Evolutionary conservation across 1,139 yeast species (phyloP).

Genomic region (Pneumocystis canis): DNA sequence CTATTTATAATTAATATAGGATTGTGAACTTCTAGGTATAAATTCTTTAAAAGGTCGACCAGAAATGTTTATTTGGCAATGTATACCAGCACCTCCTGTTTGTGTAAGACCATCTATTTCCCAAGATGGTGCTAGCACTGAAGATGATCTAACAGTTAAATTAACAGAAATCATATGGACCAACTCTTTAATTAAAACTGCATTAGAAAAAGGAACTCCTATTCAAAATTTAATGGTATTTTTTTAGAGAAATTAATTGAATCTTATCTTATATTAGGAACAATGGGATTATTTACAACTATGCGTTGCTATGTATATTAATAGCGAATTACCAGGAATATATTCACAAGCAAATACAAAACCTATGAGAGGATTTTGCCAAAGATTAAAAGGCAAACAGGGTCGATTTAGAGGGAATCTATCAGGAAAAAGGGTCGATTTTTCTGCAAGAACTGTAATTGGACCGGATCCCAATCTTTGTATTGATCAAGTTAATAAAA

Average conservation of each 20-base stretch:
- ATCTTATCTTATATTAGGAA: constrained; percentile 28
- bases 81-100: constrained; percentile 96
- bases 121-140: constrained; percentile 88
- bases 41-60: constrained; percentile 89
- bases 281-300: constrained; percentile 96
- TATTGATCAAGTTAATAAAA: constrained; percentile 36
- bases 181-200: constrained; percentile 79
- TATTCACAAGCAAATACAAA: constrained; percentile 36
- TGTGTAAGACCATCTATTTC: constrained; percentile 96
- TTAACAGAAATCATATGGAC: constrained; percentile 95
- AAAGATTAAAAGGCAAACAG: constrained; percentile 93
- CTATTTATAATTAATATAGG: constrained; percentile 23
- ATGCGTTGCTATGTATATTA: constrained; percentile 93
- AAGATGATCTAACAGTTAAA: constrained; percentile 93
- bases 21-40: constrained; percentile 84
- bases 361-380: constrained; percentile 93
- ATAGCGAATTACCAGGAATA: constrained; percentile 58
- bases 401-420: constrained; percentile 97
- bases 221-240: constrained; percentile 63
- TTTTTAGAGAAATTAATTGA: background rate
- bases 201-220: constrained; percentile 86
- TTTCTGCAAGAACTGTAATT: constrained; percentile 94
- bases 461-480: constrained; percentile 95
- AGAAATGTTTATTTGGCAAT: constrained; percentile 92
- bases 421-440: constrained; percentile 97